These are phyloP conservation scores for Bipolaris victoriae DNA, from an alignment of 2,329 filamentous ascomycete genomes.

Conservation along the genomic window DNA sequence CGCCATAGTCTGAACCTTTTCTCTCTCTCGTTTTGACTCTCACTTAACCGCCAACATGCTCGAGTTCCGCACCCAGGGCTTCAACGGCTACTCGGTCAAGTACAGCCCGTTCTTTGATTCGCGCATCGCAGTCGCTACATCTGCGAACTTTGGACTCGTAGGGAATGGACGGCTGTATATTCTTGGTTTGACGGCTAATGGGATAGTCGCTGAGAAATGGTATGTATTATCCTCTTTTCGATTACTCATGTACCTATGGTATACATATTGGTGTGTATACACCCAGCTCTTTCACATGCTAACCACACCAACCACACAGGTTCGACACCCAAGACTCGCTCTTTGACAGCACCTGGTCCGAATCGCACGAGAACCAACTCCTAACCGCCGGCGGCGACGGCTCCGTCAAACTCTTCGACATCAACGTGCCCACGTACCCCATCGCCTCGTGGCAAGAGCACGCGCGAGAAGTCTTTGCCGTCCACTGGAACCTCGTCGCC, in stretches of 20 bases:
- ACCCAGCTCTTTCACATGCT: slow-evolving; percentile 15
- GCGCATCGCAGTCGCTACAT: slow-evolving; percentile 84
- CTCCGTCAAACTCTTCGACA: slow-evolving; percentile 92
- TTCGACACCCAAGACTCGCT: slow-evolving; percentile 98
- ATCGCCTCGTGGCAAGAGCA: slow-evolving; percentile 94
- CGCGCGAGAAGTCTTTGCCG: slow-evolving; percentile 88
- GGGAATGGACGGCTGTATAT: slow-evolving; percentile 92
- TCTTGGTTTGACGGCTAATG: slow-evolving; percentile 79
- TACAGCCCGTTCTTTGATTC: slow-evolving; percentile 99
- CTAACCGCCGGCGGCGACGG: slow-evolving; percentile 90
- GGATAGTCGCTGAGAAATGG: slow-evolving; percentile 84
- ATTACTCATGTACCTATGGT: background rate
- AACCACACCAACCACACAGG: slow-evolving; percentile 52
- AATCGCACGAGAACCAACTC: slow-evolving; percentile 94
- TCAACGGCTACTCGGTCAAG: slow-evolving; percentile 95
- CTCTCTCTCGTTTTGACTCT: background rate
- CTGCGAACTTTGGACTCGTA: slow-evolving; percentile 96
- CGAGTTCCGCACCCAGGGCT: slow-evolving; percentile 91
- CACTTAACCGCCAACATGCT: slow-evolving; percentile 67
- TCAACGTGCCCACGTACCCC: slow-evolving; percentile 79
- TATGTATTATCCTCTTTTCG: slow-evolving; percentile 45
- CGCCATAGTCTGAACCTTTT: slow-evolving; percentile 15
- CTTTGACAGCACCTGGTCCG: slow-evolving; percentile 94
- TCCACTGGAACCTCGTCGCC: slow-evolving; percentile 87
- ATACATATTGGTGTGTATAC: background rate